Evolutionary conservation across 2,329 filamentous ascomycete species (phyloP), one percentile per base, ranked within the genome.

Genomic region (Xylariaceae sp.): DNA sequence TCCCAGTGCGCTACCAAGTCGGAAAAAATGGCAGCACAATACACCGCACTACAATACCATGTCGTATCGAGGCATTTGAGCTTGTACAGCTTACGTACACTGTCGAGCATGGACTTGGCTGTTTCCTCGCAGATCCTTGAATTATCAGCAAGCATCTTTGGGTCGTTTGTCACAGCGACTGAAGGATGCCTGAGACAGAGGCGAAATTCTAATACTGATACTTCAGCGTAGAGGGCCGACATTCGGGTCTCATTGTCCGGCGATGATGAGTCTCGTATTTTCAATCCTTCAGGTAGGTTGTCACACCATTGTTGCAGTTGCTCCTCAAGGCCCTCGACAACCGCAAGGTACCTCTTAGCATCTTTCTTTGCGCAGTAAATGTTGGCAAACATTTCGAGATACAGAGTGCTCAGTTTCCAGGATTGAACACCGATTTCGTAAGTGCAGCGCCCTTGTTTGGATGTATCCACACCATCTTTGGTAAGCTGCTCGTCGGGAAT

Each of bases 1-100:
- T 88, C 79, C 71, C 81, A 87, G 44, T 83, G 76, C 2, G 80
- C 79, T 37, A 86, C 87, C 0, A 92, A 68, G 12, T 79, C 82
- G 0, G 85, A 86, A 55, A 89, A 87, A 45, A 88, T 82, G 21
- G 85, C 85, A 35, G 84, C 80, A 11, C 87, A 74, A 58, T 87
- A 88, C 5, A 87, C 76, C 0, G 86, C 83, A 39, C 81, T 75
- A 38, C 85, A 83, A 56, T 87, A 86, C 85, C 86, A 91, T 1
- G 86, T 88, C 1, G 85, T 87, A 58, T 92, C 87, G 4, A 91
- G 67, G 36, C 80, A 82, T 58, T 85, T 86, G 46, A 82, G 70
- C 54, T 74, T 75, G 47, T 79, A 76, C 38, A 91, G 66, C 42
- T 79, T 71, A 19, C 73, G 71, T 5, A 83, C 78, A 21, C 76